Base-by-base conservation (phyloP, 352 stramenopile genomes). In the Hyaloperonospora brassicae region DNA sequence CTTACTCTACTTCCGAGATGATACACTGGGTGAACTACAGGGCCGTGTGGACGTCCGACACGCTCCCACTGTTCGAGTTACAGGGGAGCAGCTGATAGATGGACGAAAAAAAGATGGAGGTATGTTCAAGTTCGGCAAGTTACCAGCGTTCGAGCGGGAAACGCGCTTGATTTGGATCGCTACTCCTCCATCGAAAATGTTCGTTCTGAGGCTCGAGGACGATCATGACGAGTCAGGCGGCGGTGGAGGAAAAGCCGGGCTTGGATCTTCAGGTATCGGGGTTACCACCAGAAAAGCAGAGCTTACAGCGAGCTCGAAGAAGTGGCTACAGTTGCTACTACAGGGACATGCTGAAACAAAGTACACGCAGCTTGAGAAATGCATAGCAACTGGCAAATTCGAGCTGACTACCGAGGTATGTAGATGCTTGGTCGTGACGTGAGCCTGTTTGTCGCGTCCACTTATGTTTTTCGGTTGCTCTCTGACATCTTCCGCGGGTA, bases 121-220 rank as follows among this genome's bases (percentile, higher is more conserved):
- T 10, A 65, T 91, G 48, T 76, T 89, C 38, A 87, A 86, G 54
- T 84, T 91, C 36, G 61, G 72, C 5, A 91, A 89, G 39, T 52
- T 84, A 36, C 66, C 73, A 35, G 64, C 61, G 1, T 56, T 78
- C 1, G 81, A 89, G 36, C 66, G 72, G 2, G 79, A 87, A 46
- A 76, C 65, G 6, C 89, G 79, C 47, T 61, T 91, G 21, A 72
- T 91, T 17, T 91, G 81, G 81, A 91, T 91, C 45, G 81, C 81
- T 7, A 89, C 77, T 6, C 81, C 81, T 27, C 81, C 81, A 9
- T 91, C 81, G 5, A 91, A 91, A 38, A 86, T 89, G 79, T 91
- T 90, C 50, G 77, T 90, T 27, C 38, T 90, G 23, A 90, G 85
- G 56, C 60, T 90, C 1, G 72, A 87, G 59, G 77, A 90, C 12